These are phyloP conservation scores for Sequoiadendron giganteum DNA, from an alignment of 75 land plant species.

Conservation along the genomic window DNA sequence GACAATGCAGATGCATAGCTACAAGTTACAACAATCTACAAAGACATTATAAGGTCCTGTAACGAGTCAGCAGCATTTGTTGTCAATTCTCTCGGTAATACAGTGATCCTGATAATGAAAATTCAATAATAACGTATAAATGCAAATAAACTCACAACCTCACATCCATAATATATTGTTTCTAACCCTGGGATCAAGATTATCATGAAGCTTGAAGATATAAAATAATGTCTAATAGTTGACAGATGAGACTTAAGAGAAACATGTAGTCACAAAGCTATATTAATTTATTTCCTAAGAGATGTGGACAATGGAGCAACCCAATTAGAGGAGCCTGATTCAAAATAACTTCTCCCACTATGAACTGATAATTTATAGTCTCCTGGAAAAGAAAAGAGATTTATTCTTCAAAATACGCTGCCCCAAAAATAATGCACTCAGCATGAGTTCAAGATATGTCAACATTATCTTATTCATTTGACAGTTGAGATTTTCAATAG, in stretches of 20 bases:
- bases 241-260: neutral
- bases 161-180: neutral
- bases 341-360: neutral
- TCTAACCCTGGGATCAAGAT: neutral
- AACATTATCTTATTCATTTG: neutral
- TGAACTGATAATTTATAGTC: neutral
- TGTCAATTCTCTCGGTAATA: neutral
- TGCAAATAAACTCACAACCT: neutral
- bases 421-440: neutral
- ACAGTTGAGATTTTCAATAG: neutral
- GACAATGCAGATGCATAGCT: neutral
- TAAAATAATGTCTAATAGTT: neutral
- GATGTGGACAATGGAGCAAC: neutral
- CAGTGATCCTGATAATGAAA: neutral
- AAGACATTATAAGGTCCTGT: neutral
- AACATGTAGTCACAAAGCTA: neutral
- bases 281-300: neutral
- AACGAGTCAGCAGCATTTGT: neutral
- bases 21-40: neutral
- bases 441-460: neutral
- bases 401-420: neutral
- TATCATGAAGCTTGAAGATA: neutral
- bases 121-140: neutral
- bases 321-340: neutral
- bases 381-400: neutral